Conservation (phyloP, 2,329 filamentous ascomycete genomes). For the Verticillium alfalfae region DNA sequence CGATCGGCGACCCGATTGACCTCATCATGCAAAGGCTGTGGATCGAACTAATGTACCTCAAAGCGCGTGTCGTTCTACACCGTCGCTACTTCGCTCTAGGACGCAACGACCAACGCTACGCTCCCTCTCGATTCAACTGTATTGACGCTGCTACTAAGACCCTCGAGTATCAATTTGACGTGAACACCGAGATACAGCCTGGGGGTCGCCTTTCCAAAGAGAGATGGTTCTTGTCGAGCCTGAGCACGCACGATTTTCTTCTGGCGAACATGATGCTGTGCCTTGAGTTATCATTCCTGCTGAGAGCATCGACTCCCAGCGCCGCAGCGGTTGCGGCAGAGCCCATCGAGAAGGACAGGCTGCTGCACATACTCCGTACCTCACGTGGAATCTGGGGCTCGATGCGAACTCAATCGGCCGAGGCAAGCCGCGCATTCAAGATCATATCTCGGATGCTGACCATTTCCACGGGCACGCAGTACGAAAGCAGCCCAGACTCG, state of each 20-base stretch:
- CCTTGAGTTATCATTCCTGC: conserved; percentile 22
- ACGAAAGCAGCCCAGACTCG: conserved; percentile 15
- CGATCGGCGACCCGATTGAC: conserved; percentile 27
- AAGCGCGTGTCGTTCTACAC: conserved; percentile 34
- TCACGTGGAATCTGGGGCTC: conserved; percentile 21
- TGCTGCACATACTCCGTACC: conserved; percentile 18
- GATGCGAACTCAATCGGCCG: conserved; percentile 14
- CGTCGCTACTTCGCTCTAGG: conserved; percentile 23
- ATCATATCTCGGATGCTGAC: conserved; percentile 23
- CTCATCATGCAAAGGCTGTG: conserved; percentile 31
- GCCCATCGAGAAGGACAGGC: conserved; percentile 15
- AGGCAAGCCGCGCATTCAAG: conserved; percentile 21
- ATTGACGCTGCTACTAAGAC: conserved; percentile 37
- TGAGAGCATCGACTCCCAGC: conserved; percentile 2
- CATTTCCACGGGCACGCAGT: conserved; percentile 16
- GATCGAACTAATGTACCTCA: conserved; percentile 30
- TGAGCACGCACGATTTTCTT: conserved; percentile 39
- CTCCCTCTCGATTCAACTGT: conserved; percentile 33
- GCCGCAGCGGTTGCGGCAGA: conserved; percentile 1
- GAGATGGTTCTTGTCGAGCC: conserved; percentile 34
- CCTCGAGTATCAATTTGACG: conserved; percentile 32
- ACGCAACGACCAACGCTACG: conserved; percentile 25
- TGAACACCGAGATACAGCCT: conserved; percentile 32
- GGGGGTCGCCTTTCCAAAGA: conserved; percentile 31
- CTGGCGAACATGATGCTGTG: conserved; percentile 40